phyloP scores from a whole-genome alignment of 2,329 filamentous ascomycete species.

The Colletotrichum neosansevieriae region DNA sequence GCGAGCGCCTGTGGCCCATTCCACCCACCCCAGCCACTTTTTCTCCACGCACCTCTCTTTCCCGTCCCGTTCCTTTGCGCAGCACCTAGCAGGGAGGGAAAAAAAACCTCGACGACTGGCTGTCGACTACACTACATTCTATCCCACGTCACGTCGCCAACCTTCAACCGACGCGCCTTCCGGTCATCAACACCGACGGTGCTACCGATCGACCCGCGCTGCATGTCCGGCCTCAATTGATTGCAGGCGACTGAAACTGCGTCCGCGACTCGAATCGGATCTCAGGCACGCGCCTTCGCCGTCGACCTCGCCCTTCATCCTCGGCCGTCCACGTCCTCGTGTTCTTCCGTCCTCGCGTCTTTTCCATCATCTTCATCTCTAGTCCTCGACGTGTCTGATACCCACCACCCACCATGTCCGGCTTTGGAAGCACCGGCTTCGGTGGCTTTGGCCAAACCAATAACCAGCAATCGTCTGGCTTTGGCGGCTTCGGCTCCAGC shows the following conservation, averaged over 20 bases:
- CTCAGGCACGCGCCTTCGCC: conserved; percentile 10
- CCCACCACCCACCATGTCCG: conserved; percentile 59
- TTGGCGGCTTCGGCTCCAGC: conserved; percentile 68
- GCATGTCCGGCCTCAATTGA: conserved; percentile 36
- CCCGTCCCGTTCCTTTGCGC: conserved; percentile 23
- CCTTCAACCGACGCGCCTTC: conserved; percentile 25
- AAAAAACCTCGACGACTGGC: conserved; percentile 33
- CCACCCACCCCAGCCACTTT: conserved; percentile 35
- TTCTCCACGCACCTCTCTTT: conserved; percentile 37
- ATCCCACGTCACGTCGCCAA: conserved; percentile 31
- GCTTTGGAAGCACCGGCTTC: conserved; percentile 63
- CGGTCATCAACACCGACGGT: conserved; percentile 24
- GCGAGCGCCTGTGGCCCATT: conserved; percentile 13
- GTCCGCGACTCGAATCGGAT: conserved; percentile 10
- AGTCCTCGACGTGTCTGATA: not conserved
- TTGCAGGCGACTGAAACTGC: conserved; percentile 27
- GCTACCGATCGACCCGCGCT: conserved; percentile 21
- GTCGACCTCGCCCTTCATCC: not conserved
- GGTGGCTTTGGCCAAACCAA: conserved; percentile 71
- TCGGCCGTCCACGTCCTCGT: not conserved
- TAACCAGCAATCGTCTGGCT: conserved; percentile 58
- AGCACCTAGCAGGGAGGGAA: conserved; percentile 5
- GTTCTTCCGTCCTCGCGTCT: not conserved
- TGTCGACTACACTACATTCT: conserved; percentile 9
- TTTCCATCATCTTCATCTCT: not conserved